These are phyloP conservation scores for Fusarium tuaranense DNA, from an alignment of 2,329 filamentous ascomycete species.

Conservation along the genomic window DNA sequence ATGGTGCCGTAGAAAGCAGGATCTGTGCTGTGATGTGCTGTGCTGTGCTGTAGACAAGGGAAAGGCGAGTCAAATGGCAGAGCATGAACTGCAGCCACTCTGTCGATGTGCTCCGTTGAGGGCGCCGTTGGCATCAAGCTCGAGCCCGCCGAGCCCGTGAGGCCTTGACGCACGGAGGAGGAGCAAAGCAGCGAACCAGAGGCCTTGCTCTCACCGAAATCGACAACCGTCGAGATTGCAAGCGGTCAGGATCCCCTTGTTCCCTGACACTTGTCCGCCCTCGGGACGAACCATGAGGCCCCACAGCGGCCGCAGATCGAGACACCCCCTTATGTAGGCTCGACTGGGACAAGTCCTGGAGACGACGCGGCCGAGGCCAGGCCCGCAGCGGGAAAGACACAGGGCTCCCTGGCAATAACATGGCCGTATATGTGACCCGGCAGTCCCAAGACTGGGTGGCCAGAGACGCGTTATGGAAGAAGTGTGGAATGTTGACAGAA, in stretches of 20 bases:
- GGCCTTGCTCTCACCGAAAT: conserved; percentile 53
- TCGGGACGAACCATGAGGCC: conserved; percentile 54
- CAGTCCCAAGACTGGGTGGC: conserved; percentile 24
- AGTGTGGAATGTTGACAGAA: conserved; percentile 32
- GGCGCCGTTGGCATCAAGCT: conserved; percentile 23
- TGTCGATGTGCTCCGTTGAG: conserved; percentile 16
- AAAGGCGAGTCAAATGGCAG: conserved; percentile 20
- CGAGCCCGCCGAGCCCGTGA: conserved; percentile 18
- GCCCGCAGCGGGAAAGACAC: conserved; percentile 47
- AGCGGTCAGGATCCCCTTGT: conserved; percentile 48
- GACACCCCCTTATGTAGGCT: conserved; percentile 46
- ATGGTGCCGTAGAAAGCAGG: conserved; percentile 18
- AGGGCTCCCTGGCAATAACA: conserved; percentile 44
- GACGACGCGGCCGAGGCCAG: conserved; percentile 41
- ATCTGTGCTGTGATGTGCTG: conserved; percentile 19
- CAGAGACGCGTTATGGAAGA: conserved; percentile 30
- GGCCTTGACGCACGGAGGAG: conserved; percentile 35
- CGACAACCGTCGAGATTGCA: conserved; percentile 42
- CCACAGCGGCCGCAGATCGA: conserved; percentile 57
- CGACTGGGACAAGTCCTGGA: conserved; percentile 35
- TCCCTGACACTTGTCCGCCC: conserved; percentile 52
- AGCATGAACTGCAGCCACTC: conserved; percentile 26
- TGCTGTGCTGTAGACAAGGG: conserved; percentile 22
- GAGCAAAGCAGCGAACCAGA: conserved; percentile 46
- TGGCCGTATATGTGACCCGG: conserved; percentile 39